Evolutionary conservation across 768 basidiomycete genomes (phyloP).

Genomic region (Imleria badia): DNA sequence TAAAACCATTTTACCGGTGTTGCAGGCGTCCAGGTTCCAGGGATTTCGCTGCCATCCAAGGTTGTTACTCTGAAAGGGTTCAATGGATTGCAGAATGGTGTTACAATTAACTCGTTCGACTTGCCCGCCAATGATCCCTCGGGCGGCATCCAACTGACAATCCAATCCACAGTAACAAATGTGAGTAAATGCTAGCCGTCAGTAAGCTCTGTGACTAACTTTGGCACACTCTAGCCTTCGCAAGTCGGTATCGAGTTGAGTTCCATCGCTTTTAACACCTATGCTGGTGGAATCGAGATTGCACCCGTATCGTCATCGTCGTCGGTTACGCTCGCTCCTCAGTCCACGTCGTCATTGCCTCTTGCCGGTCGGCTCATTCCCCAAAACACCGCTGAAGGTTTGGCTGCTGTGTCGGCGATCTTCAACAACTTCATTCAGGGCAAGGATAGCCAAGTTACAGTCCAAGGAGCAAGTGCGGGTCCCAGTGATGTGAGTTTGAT

Average conservation of each 20-base stretch:
- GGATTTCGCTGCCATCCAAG: constrained; percentile 55
- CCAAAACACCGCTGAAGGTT: constrained; percentile 50
- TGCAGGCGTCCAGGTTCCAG: constrained; percentile 56
- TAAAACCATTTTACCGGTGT: background rate
- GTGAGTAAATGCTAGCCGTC: constrained; percentile 36
- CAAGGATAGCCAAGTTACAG: constrained; percentile 55
- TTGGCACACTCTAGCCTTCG: constrained; percentile 48
- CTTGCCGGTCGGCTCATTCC: constrained; percentile 65
- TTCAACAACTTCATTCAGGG: constrained; percentile 77
- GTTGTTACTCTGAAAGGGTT: constrained; percentile 66
- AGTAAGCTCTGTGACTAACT: constrained; percentile 4
- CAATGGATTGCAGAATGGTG: constrained; percentile 63
- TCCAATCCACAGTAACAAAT: constrained; percentile 59
- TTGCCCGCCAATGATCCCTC: constrained; percentile 67
- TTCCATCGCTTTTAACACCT: constrained; percentile 62
- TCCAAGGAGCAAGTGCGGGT: constrained; percentile 59
- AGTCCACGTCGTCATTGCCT: constrained; percentile 48
- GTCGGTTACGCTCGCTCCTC: constrained; percentile 54
- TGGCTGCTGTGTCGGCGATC: constrained; percentile 57
- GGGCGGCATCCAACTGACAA: constrained; percentile 67
- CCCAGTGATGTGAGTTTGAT: constrained; percentile 47
- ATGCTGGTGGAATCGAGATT: constrained; percentile 50
- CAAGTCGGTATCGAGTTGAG: constrained; percentile 70
- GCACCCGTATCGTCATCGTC: constrained; percentile 55
- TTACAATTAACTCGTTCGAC: constrained; percentile 66